Base-by-base conservation (phyloP, 2,329 filamentous ascomycete genomes). In the Pestalotiopsis sp. region DNA sequence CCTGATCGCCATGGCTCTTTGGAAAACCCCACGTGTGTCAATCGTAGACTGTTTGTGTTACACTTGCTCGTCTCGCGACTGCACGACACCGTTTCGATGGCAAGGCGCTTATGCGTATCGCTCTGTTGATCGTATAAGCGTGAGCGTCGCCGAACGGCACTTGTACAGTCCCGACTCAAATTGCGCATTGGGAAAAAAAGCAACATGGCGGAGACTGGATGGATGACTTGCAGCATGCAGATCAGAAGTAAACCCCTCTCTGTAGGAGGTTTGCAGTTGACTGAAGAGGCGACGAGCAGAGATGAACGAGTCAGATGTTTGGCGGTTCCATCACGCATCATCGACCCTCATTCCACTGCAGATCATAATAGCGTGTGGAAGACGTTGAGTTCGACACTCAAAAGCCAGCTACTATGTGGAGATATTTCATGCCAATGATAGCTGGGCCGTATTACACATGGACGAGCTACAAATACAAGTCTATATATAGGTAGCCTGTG, bases 191-290 rank as follows among this genome's bases (percentile, higher is more conserved):
- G n/a, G 9, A 52, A n/a, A 6, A 52, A 52, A 52, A 20, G 45
- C 17, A 52, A 17, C 17, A 52, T 52, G 45, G 14, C 45, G 45
- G 17, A 23, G 45, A 52, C 45, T 20, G 45, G 45, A 23, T 52
- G 6, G 45, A 52, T 59, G 57, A 59, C 20, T 59, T 59, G 57
- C 57, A 59, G 57, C 57, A 52, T 52, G 45, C 45, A 52, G 45
- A 52, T 52, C n/a, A 52, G 20, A 52, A 52, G 17, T 52, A 9
- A 20, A 52, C 45, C 45, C 45, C 45, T 52, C 45, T 52, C 20
- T 52, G n/a, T 52, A 52, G 3, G 9, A 20, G 17, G 3, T 4
- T 59, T 59, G 57, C 25, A 36, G 11, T 27, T 36, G 57, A 59
- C 14, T 23, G 27, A 14, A 36, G 14, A 59, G 11, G 14, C 23